These are phyloP conservation scores for Holtermanniella nyarrowii DNA, from an alignment of 768 basidiomycete species.

Conservation along the genomic window DNA sequence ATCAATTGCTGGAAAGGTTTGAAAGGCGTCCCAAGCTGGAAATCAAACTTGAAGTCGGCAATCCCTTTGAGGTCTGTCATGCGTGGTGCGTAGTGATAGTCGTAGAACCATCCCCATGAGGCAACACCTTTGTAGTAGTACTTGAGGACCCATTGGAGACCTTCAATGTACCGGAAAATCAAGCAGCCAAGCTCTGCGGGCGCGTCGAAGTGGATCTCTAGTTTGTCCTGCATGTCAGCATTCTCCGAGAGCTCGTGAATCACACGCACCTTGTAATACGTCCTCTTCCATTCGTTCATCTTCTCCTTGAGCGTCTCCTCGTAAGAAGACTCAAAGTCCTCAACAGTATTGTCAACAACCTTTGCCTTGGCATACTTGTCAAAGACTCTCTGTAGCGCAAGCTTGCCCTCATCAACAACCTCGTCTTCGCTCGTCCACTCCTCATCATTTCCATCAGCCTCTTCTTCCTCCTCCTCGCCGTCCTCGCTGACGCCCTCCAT, in stretches of 20 bases:
- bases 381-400: constrained; percentile 71
- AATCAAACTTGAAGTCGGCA: constrained; percentile 70
- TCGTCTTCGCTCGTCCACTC: constrained; percentile 39
- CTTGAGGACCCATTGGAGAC: constrained; percentile 97
- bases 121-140: constrained; percentile 97
- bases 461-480: constrained; percentile 20
- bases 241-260: constrained; percentile 1
- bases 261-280: constrained; percentile 65
- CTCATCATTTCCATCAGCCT: constrained; percentile 26
- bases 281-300: constrained; percentile 85
- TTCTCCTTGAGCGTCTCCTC: constrained; percentile 64
- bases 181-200: constrained; percentile 60
- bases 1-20: constrained; percentile 90
- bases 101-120: constrained; percentile 98
- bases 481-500: constrained; percentile 35
- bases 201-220: constrained; percentile 63
- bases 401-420: constrained; percentile 59
- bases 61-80: constrained; percentile 69
- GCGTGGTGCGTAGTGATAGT: constrained; percentile 94
- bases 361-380: constrained; percentile 80
- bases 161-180: constrained; percentile 75
- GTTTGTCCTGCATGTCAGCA: constrained; percentile 56
- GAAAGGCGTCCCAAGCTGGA: constrained; percentile 81
- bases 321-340: constrained; percentile 64
- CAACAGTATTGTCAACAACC: constrained; percentile 54